Base-by-base conservation (phyloP, 495 filamentous ascomycete species). In the Neurospora cerealis region DNA sequence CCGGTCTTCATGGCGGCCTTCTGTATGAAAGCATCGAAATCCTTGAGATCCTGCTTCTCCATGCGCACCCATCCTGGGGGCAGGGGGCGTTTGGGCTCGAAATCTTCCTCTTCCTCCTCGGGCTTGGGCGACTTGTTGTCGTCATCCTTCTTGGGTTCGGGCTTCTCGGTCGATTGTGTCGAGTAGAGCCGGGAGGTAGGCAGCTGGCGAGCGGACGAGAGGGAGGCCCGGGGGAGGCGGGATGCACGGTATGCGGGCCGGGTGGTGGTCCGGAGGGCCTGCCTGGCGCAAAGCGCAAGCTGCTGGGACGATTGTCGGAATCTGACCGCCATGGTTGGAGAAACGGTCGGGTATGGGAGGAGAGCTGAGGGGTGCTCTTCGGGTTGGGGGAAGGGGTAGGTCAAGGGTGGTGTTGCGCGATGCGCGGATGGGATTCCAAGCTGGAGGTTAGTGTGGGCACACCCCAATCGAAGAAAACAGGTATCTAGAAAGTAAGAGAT, bases 1-100 rank as follows among this genome's bases (percentile, higher is more conserved):
- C 73, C 72, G 11, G 70, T 24, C 15, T 38, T 3, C 28, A 76
- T 9, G 2, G 74, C 75, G 0, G 62, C 13, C 0, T 0, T 4
- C 1, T 11, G 4, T 7, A 79, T 2, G 0, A 77, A 34, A 1
- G 11, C 1, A 13, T 73, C 32, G n/a, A 83, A 15, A 4, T 66
- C 8, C 11, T 73, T 10, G 4, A 75, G 7, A 37, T 86, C 78
- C 10, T 82, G 77, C 8, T 83, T 77, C 34, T 41, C 74, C 41
- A 84, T 73, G 41, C 75, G 71, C 8, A 84, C 82, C 79, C 80
- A 85, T 10, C 82, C 83, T 41, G 77, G 77, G 28, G 78, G 79
- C 24, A 77, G 74, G 28, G 70, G n/a, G 48, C 72, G 69, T 28
- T 48, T 62, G n/a, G 69, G 46, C 4, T 38, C 48, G 15, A 41